phyloP scores from a whole-genome alignment of 2,329 filamentous ascomycete genomes.

The Trichoderma polysporum region DNA sequence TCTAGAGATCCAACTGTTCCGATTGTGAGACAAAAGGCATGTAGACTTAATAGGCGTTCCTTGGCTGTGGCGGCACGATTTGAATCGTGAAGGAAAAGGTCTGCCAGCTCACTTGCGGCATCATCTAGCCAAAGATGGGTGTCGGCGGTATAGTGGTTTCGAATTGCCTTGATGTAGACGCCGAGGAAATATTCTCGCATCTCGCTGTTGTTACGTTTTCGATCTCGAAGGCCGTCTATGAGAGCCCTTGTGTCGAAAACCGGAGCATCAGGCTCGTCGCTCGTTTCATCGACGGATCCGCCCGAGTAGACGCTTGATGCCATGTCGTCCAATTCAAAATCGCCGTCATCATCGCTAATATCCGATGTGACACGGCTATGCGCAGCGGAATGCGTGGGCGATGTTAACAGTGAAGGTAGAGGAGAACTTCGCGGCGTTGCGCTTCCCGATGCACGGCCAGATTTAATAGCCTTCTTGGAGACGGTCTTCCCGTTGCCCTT shows the following conservation, averaged over 20 bases:
- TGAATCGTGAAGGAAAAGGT: conserved; percentile 69
- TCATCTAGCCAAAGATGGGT: conserved; percentile 51
- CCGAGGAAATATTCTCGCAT: conserved; percentile 57
- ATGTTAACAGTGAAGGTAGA: conserved; percentile 55
- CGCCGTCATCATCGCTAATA: conserved; percentile 50
- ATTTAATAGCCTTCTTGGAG: conserved; percentile 64
- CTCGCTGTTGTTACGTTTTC: conserved; percentile 74
- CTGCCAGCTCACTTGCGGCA: conserved; percentile 55
- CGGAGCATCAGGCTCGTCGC: conserved; percentile 63
- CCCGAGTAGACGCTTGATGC: conserved; percentile 44
- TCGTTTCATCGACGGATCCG: conserved; percentile 49
- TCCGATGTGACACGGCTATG: conserved; percentile 64
- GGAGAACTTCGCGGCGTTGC: conserved; percentile 63
- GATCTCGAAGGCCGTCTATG: conserved; percentile 68
- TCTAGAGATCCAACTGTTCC: conserved; percentile 62
- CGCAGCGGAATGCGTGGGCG: conserved; percentile 58
- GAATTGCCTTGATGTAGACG: conserved; percentile 52
- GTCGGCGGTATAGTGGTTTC: conserved; percentile 39
- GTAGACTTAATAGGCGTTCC: conserved; percentile 69
- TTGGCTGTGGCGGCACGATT: conserved; percentile 66
- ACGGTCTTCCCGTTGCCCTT: conserved; percentile 69
- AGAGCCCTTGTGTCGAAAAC: conserved; percentile 62
- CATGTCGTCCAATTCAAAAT: conserved; percentile 43
- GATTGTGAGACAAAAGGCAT: conserved; percentile 69
- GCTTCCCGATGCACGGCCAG: conserved; percentile 56